Evolutionary conservation across 257 asterid species (phyloP).

Genomic region (Capsicum baccatum): DNA sequence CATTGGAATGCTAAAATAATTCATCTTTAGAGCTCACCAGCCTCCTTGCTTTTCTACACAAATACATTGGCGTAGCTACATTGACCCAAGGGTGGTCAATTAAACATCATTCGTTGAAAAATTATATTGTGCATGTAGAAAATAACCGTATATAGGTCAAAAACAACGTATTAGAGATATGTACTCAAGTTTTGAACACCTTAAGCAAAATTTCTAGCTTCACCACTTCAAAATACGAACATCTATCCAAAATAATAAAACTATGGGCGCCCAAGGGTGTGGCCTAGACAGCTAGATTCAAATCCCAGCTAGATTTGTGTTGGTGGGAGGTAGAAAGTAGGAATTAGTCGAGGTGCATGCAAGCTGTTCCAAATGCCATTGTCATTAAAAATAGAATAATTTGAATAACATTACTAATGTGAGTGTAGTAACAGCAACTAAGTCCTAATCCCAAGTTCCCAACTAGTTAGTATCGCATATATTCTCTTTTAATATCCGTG

Average conservation of each 20-base stretch:
- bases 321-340: not conserved
- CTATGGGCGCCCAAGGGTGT: slow-evolving; percentile 13
- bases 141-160: no score
- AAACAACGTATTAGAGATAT: no score
- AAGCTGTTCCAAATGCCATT: not conserved
- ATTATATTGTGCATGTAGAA: no score
- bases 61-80: no score
- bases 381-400: not conserved
- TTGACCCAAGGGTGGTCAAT: no score
- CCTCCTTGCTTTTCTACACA: no score
- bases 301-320: not conserved
- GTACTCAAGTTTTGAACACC: no score
- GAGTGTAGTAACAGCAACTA: not conserved
- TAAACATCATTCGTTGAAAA: no score
- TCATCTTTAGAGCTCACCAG: not conserved
- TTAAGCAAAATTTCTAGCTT: no score
- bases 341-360: not conserved
- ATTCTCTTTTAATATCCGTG: no score
- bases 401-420: not conserved
- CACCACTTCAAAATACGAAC: no score
- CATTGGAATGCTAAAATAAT: not conserved
- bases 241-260: not conserved
- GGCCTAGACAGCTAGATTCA: not conserved
- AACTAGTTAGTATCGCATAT: not conserved
- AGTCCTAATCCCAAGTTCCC: not conserved